Percentiles rank a stretch among this genome's conserved stretches.
phyloP scores from a whole-genome alignment of 2,329 filamentous ascomycete species.

The Apiospora malaysiana region DNA sequence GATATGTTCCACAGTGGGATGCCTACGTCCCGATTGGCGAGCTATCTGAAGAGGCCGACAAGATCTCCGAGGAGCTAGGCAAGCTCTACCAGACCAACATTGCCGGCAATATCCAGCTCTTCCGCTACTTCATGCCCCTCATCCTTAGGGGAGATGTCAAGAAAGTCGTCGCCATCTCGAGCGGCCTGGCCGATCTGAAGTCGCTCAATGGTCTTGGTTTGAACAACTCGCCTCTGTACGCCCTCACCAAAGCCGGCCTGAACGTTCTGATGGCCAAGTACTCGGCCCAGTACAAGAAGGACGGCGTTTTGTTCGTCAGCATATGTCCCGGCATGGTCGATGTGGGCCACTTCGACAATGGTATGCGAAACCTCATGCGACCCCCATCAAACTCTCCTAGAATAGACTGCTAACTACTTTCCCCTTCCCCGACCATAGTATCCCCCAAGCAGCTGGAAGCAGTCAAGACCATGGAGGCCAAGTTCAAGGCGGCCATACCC shows the following conservation, averaged over 20 bases:
- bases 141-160: conserved; percentile 54
- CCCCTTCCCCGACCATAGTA: background rate
- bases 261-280: conserved; percentile 59
- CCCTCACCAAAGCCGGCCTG: conserved; percentile 41
- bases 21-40: background rate
- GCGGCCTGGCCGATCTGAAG: conserved; percentile 60
- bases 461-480: conserved; percentile 26
- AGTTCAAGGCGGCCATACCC: conserved; percentile 32
- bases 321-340: conserved; percentile 61
- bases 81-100: conserved; percentile 53
- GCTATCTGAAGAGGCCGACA: conserved; percentile 34
- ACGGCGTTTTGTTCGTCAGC: conserved; percentile 58
- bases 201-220: conserved; percentile 41
- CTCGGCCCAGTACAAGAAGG: conserved; percentile 51
- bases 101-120: conserved; percentile 56
- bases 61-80: conserved; percentile 42
- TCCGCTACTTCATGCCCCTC: conserved; percentile 59
- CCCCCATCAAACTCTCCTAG: background rate
- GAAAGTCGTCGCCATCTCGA: conserved; percentile 39
- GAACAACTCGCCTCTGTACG: conserved; percentile 41
- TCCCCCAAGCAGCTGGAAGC: conserved; percentile 9
- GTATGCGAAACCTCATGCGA: background rate
- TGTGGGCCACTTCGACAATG: background rate
- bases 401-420: background rate
- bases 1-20: conserved; percentile 21